Evolutionary conservation across 73 alveolate species (phyloP).

Genomic region (Symbiodinium natans): DNA sequence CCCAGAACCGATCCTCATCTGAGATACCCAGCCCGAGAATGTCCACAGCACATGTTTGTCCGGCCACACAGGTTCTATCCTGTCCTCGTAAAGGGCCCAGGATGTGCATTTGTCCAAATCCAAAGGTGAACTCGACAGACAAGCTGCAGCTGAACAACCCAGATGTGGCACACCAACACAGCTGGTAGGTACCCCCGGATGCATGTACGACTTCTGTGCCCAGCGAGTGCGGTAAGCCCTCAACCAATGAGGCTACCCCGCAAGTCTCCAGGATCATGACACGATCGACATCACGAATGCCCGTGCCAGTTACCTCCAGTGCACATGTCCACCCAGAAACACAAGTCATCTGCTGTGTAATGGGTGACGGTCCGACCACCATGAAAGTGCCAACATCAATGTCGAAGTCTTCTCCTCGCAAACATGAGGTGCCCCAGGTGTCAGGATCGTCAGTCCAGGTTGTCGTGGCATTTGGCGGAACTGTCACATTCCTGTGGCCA

Average conservation of each 20-base stretch:
- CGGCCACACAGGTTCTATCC: constrained; percentile 48
- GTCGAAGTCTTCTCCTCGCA: constrained; percentile 4
- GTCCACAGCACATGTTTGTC: constrained; percentile 6
- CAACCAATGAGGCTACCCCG: background rate
- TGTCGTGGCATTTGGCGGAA: background rate
- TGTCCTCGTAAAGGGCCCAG: constrained; percentile 6
- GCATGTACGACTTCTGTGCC: background rate
- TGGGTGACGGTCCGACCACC: background rate
- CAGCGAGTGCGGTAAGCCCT: constrained; percentile 10
- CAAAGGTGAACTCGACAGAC: constrained; percentile 4
- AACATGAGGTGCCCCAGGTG: background rate
- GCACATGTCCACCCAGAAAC: constrained; percentile 15
- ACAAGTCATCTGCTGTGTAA: background rate
- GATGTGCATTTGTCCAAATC: constrained; percentile 20
- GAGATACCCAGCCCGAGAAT: background rate
- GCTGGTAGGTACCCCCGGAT: constrained; percentile 51
- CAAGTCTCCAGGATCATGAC: constrained; percentile 41
- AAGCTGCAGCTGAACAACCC: background rate
- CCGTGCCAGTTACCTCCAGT: background rate
- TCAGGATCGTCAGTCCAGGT: background rate
- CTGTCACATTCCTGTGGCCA: background rate
- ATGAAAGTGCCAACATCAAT: constrained; percentile 28
- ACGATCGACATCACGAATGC: background rate
- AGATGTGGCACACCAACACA: constrained; percentile 39
- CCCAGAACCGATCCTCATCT: background rate